Evolutionary conservation across 805 yeast species (phyloP), one percentile per base, ranked within the genome.

Genomic region (Yarrowia sp.): DNA sequence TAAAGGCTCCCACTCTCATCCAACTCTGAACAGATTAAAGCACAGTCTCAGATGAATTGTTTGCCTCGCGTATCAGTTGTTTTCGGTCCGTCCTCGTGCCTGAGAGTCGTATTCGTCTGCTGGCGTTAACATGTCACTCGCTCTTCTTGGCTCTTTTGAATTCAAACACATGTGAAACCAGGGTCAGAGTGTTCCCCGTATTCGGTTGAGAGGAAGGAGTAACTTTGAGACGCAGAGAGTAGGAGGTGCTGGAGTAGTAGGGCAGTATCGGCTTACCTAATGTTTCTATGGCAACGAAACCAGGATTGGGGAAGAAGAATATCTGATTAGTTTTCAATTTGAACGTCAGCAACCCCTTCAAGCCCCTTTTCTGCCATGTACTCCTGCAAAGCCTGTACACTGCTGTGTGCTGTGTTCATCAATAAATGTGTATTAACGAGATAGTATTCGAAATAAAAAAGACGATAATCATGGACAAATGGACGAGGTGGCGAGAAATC

Each of bases 11-110:
- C 19, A 19, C 19, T 19, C 19, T 19, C 19, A 19, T 19, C 19
- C 49, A 48, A 48, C 52, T 48, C 52, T 16, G 36, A 22, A 5
- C 11, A 5, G 11, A 14, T 11, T 48, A 48, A 48, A 48, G 36
- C 36, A 43, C 16, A 12, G 52, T 48, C 52, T 48, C 52, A 48
- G 52, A 26, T 48, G 52, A 48, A 48, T 48, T 48, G 52, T 48
- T 46, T 48, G 16, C 4, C 5, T 12, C 16, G 5, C 52, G 52
- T 48, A 48, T 48, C 36, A 1, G 16, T 22, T 4, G n/a, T 4
- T n/a, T 15, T 48, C 52, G 36, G 52, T 14, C 35, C 52, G 52
- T 43, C 5, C 26, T 8, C 22, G 48, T 22, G 8, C 19, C 43
- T 5, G n/a, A 41, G 15, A 41, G 46, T n/a, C 19, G 46, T 42